Base-by-base conservation (phyloP, 257 asterid genomes). In the Hygrophila difformis region DNA sequence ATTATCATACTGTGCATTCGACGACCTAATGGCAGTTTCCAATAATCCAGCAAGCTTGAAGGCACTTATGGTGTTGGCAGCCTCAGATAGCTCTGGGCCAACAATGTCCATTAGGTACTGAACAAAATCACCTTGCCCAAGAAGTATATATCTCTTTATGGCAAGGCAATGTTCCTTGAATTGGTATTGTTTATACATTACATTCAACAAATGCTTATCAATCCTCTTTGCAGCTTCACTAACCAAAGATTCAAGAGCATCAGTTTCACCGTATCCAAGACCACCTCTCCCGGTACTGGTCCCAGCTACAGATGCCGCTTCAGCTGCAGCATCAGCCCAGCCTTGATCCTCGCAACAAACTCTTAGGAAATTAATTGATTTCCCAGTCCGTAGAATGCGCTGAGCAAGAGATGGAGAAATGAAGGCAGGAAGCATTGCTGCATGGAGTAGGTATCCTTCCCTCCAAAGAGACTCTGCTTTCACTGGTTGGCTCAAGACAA, bases 381-480 rank as follows among this genome's bases (percentile, higher is more conserved):
- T 91, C 43, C 99, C 99, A 4, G 99, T 86, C 71, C 99, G 78
- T 54, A 91, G 59, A 63, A 91, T 82, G 23, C 84, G 93, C 54
- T 82, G 91, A 56, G 99, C 99, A 44, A 91, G 92, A 20, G 95
- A 71, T 33, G 69, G 92, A 29, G 99, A 82, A 38, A 91, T 86
- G 67, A 91, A 91, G 39, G 87, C 54, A 43, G 99, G 99, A 65
- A 91, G 97, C 99, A 91, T 91, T 6, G 82, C 76, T 36, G 82
- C 50, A 48, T 82, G 94, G 57, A 91, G 83, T 42, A 82, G 73
- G 58, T 91, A 91, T 43, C 99, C 97, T 66, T 91, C 99, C 65
- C 94, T 78, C 99, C 99, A 91, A 34, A 91, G 94, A 20, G 95
- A 82, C 69, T 91, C 99, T 9, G 91, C 96, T 78, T 82, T 91